phyloP scores from a whole-genome alignment of 2,329 filamentous ascomycete genomes.

The Phyllosticta citriasiana region DNA sequence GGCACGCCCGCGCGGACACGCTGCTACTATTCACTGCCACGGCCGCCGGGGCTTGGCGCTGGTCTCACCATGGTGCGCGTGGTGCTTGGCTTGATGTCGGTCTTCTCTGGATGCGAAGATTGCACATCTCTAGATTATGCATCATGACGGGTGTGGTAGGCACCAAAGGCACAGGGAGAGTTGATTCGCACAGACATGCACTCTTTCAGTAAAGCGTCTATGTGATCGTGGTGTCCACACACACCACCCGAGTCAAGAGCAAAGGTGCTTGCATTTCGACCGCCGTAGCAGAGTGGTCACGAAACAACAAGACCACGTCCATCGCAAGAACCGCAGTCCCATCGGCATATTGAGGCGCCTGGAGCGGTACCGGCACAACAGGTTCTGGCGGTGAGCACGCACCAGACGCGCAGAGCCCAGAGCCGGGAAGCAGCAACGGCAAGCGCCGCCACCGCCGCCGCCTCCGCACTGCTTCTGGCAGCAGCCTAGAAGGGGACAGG shows the following conservation, averaged over 20 bases:
- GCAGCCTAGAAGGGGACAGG: not conserved
- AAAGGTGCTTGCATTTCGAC: not conserved
- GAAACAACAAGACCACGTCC: not conserved
- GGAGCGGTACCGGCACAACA: too few relatives aligned
- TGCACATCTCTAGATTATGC: too few relatives aligned
- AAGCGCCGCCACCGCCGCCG: not conserved
- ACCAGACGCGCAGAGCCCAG: not conserved
- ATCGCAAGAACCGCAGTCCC: not conserved
- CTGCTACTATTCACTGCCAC: not conserved
- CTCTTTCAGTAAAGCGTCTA: not conserved
- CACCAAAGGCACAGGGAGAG: not conserved
- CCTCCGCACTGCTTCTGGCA: too few relatives aligned
- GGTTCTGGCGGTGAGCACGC: too few relatives aligned
- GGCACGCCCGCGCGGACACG: not conserved
- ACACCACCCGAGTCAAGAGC: not conserved
- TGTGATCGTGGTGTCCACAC: not conserved
- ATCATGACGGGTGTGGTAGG: too few relatives aligned
- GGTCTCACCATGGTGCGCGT: not conserved
- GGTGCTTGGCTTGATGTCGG: not conserved
- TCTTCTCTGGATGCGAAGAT: too few relatives aligned
- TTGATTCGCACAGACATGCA: not conserved
- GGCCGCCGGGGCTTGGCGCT: not conserved
- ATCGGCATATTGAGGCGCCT: too few relatives aligned
- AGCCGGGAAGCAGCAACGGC: not conserved
- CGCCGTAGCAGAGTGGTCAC: not conserved